A percentile compares a stretch with the other conserved stretches of the same genome.
Conservation (phyloP, 2,329 filamentous ascomycete genomes). For the Alternaria sp. region DNA sequence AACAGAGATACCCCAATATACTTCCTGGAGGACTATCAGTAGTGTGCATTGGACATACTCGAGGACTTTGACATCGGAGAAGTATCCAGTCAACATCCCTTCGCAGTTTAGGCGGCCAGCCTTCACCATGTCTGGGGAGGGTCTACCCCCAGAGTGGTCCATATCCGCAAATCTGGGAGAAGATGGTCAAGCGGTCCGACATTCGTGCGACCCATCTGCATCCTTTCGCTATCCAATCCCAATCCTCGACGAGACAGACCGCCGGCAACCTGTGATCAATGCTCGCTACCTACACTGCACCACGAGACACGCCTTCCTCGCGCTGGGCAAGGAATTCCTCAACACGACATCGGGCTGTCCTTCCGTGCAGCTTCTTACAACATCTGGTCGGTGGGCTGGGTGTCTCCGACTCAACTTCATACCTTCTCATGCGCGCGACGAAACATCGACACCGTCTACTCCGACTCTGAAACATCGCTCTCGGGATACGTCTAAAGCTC, state of each 20-base stretch:
- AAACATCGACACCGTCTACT: background rate
- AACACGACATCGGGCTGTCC: slow-evolving; percentile 6
- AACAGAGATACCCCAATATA: background rate
- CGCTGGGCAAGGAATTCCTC: slow-evolving; percentile 3
- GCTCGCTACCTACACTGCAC: slow-evolving; percentile 14
- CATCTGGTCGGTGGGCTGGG: slow-evolving; percentile 14
- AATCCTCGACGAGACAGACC: slow-evolving; percentile 8
- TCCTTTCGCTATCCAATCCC: slow-evolving; percentile 19
- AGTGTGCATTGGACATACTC: background rate
- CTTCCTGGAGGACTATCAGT: background rate
- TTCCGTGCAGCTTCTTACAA: slow-evolving; percentile 8
- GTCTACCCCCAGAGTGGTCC: slow-evolving; percentile 16
- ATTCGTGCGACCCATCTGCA: slow-evolving; percentile 10
- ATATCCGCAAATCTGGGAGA: background rate
- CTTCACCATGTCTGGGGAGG: slow-evolving; percentile 11
- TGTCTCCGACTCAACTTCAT: slow-evolving; percentile 14
- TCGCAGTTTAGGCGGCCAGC: background rate
- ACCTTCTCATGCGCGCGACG: background rate
- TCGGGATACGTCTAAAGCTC: background rate
- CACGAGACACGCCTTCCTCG: slow-evolving; percentile 12
- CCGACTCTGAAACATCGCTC: background rate
- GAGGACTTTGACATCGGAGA: background rate
- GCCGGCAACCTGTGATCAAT: slow-evolving; percentile 8
- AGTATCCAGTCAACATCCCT: background rate
- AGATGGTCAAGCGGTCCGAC: background rate